phyloP scores from a whole-genome alignment of 805 yeast species.

The Candida ovalis region DNA sequence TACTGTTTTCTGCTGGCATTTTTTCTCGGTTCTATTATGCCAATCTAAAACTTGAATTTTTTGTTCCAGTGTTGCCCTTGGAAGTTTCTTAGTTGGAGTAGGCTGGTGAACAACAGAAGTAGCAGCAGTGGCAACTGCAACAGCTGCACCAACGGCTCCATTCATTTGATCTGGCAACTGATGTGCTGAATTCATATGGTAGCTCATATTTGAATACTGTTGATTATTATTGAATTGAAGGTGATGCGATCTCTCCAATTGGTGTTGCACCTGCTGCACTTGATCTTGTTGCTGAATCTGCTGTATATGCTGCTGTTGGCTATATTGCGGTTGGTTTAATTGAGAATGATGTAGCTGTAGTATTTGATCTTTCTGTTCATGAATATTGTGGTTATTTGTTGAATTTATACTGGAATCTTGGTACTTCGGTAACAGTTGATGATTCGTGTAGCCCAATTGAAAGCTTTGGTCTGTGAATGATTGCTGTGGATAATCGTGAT shows the following conservation, averaged over 20 bases:
- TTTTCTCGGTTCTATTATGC: slow-evolving; percentile 29
- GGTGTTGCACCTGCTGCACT: slow-evolving; percentile 6
- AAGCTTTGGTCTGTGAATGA: background rate
- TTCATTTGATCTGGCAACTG: slow-evolving; percentile 4
- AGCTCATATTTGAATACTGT: background rate
- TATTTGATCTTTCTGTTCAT: background rate
- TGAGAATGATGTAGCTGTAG: slow-evolving; percentile 1
- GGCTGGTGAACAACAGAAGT: background rate
- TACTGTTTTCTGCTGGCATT: slow-evolving; percentile 35
- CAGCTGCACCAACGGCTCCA: background rate
- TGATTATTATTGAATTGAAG: background rate
- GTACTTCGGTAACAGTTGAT: background rate
- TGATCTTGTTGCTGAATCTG: slow-evolving; percentile 7
- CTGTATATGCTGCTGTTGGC: slow-evolving; percentile 2
- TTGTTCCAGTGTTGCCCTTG: slow-evolving; percentile 36
- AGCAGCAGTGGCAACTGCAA: slow-evolving; percentile 1
- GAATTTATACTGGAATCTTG: background rate
- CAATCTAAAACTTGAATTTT: slow-evolving; percentile 35
- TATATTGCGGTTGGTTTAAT: background rate
- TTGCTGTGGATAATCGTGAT: background rate
- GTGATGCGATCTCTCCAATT: background rate
- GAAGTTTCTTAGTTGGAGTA: slow-evolving; percentile 15
- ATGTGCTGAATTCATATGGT: background rate
- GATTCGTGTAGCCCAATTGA: background rate
- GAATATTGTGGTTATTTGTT: background rate